These are phyloP conservation scores for Botryotinia convoluta DNA, from an alignment of 2,329 filamentous ascomycete species.

Conservation along the genomic window DNA sequence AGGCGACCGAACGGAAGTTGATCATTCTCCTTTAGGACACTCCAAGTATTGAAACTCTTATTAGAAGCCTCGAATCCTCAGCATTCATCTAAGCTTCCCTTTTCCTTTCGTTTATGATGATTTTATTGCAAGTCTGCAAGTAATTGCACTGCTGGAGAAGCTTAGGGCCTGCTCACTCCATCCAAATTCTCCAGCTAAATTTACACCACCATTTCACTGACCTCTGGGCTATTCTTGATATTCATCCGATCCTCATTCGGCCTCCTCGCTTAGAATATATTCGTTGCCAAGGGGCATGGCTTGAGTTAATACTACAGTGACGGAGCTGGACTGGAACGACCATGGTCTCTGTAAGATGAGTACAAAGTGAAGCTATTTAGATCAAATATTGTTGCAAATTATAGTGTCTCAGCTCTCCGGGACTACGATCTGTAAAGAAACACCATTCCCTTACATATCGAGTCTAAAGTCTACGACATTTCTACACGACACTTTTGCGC, in stretches of 20 bases:
- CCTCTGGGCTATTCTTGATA: background rate
- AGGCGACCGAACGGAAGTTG: background rate
- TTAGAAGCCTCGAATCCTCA: background rate
- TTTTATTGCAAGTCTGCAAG: background rate
- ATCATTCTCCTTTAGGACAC: no score
- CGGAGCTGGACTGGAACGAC: background rate
- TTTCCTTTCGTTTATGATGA: background rate
- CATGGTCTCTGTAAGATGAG: background rate
- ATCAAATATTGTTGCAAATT: background rate
- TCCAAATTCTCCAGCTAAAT: background rate
- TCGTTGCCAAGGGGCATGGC: accelerated
- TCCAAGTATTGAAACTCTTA: background rate
- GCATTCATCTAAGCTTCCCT: background rate
- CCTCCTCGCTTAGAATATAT: background rate
- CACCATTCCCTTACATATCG: background rate
- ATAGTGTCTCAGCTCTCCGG: background rate
- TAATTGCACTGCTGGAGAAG: no score
- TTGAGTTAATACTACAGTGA: background rate
- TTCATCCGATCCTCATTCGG: background rate
- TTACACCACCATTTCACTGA: background rate
- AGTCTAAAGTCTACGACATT: background rate
- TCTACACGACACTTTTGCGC: background rate
- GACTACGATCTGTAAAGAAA: background rate
- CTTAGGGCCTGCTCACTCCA: background rate
- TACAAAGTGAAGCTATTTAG: background rate